Percentiles rank a stretch among this genome's conserved stretches.
Conservation (phyloP, 345 rosid species). For the Linum lewisii region DNA sequence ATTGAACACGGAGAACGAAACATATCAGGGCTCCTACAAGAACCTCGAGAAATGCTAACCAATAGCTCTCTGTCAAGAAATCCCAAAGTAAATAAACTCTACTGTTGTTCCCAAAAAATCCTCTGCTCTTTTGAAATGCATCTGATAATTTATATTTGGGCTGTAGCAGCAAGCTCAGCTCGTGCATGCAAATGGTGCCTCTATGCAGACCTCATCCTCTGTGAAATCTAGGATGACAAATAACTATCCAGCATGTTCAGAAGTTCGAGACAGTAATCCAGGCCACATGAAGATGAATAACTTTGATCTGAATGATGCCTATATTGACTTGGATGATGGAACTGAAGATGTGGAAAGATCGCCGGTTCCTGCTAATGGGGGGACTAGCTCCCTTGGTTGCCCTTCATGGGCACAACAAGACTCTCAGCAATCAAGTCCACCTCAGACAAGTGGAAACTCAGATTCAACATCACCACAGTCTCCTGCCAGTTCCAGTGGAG, state of each 20-base stretch:
- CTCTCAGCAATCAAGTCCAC: conserved; percentile 93
- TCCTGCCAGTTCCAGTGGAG: conserved; percentile 90
- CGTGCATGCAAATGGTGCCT: conserved; percentile 20
- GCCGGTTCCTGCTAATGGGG: conserved; percentile 47
- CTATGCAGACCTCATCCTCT: conserved; percentile 13
- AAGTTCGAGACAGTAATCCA: conserved; percentile 33
- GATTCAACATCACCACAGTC: conserved; percentile 96
- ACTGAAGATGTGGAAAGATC: conserved; percentile 69
- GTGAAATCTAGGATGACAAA: conserved; percentile 18
- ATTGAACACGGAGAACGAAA: conserved; percentile 54
- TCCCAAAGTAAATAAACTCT: conserved; percentile 5
- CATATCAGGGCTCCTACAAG: conserved; percentile 54
- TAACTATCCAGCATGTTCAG: conserved; percentile 17
- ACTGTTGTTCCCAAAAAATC: conserved; percentile 10
- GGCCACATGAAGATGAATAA: conserved; percentile 58
- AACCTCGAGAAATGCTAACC: conserved; percentile 43
- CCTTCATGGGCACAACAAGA: conserved; percentile 76
- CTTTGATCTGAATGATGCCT: conserved; percentile 87
- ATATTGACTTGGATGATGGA: conserved; percentile 77
- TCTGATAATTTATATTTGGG: conserved; percentile 25
- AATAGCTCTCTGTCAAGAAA: conserved; percentile 30
- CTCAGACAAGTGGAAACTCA: conserved; percentile 86
- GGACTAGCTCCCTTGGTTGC: conserved; percentile 61
- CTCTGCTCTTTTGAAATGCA: conserved; percentile 27
- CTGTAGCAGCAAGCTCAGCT: conserved; percentile 33